Evolutionary conservation across 352 stramenopile genomes (phyloP).

Genomic region (Phytophthora macrochlamydospora): DNA sequence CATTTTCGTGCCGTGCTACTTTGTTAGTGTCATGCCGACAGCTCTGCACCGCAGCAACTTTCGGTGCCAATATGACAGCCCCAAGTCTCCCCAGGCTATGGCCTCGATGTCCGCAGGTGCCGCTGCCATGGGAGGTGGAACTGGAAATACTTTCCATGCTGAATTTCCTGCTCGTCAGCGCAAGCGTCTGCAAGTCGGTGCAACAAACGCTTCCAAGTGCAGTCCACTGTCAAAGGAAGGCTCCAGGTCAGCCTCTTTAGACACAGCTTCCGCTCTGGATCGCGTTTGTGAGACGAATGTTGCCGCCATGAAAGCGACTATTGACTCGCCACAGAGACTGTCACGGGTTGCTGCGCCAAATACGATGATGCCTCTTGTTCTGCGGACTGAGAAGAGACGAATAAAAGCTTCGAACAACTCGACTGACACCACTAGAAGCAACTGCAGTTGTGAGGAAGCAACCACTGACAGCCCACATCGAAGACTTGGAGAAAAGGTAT

Average conservation of each 20-base stretch:
- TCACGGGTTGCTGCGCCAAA: conserved; percentile 6
- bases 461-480: conserved; percentile 5
- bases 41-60: conserved; percentile 74
- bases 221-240: conserved; percentile 21
- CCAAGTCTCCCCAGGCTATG: conserved; percentile 16
- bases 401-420: conserved; percentile 11
- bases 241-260: conserved; percentile 2
- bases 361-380: conserved; percentile 13
- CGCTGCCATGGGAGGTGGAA: conserved; percentile 19
- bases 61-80: conserved; percentile 41
- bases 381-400: conserved; percentile 26
- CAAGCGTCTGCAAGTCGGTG: conserved; percentile 77
- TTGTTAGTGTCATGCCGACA: conserved; percentile 22
- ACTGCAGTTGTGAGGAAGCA: neutral
- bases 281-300: conserved; percentile 55
- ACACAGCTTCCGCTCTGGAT: conserved; percentile 28
- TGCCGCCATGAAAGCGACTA: conserved; percentile 42
- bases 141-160: conserved; percentile 34
- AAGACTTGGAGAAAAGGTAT: too few species aligned
- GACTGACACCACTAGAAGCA: conserved; percentile 18
- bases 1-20: conserved; percentile 1
- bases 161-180: conserved; percentile 59
- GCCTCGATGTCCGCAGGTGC: conserved; percentile 17
- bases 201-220: conserved; percentile 63
- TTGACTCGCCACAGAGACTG: conserved; percentile 14